Percentiles rank a stretch among this genome's conserved stretches.
Evolutionary conservation across 2,329 filamentous ascomycete species (phyloP).

Genomic region (Dactylonectria estremocensis): DNA sequence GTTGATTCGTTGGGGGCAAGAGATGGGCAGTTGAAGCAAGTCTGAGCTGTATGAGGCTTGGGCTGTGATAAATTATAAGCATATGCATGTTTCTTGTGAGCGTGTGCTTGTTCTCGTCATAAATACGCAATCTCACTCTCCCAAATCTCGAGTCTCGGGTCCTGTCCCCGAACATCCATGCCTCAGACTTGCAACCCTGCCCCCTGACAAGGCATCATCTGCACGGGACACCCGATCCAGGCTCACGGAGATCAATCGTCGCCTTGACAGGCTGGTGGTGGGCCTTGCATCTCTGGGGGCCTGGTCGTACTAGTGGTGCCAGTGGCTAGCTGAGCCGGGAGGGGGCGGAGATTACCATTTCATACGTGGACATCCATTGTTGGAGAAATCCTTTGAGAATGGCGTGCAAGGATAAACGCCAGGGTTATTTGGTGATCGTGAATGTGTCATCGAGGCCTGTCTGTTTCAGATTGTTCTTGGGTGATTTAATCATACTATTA

Average conservation of each 20-base stretch:
- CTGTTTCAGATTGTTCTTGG: background rate
- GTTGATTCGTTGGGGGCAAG: background rate
- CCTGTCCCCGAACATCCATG: slow-evolving; percentile 23
- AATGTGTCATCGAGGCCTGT: background rate
- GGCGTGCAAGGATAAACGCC: background rate
- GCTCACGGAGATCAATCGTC: slow-evolving; percentile 3
- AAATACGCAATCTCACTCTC: background rate
- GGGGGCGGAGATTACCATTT: background rate
- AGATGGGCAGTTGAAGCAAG: background rate
- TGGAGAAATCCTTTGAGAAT: background rate
- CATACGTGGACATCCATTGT: background rate
- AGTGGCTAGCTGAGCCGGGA: background rate
- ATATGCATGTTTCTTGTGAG: background rate
- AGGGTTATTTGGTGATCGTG: background rate
- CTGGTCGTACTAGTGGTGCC: background rate
- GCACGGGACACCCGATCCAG: slow-evolving; percentile 18
- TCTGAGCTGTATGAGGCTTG: background rate
- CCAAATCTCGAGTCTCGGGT: slow-evolving; percentile 13
- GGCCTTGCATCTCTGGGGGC: background rate
- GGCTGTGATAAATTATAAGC: background rate
- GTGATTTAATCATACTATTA: background rate
- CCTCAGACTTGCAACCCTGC: background rate
- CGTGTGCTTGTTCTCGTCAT: background rate
- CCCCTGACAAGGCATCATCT: slow-evolving; percentile 9
- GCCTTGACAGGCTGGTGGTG: background rate